Evolutionary conservation across 805 yeast genomes (phyloP).

Genomic region (Kluyveromyces siamensis): DNA sequence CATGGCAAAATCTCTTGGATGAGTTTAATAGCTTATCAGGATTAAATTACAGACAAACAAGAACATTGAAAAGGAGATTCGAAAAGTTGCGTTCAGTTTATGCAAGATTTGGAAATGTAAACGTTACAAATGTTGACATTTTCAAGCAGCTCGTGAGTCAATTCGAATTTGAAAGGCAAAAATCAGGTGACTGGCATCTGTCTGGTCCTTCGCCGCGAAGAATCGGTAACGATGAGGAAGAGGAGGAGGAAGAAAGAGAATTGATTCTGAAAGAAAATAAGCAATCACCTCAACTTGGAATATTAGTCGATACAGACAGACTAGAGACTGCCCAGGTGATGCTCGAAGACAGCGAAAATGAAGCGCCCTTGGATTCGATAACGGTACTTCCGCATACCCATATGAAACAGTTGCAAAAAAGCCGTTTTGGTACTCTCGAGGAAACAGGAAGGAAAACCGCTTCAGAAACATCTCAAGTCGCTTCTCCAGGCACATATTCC

Average conservation of each 20-base stretch:
- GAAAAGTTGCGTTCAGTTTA: constrained; percentile 12
- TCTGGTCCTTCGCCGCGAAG: neutral
- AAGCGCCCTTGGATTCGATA: constrained; percentile 7
- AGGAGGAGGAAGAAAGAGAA: neutral
- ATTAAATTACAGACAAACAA: constrained; percentile 19
- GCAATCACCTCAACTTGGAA: neutral
- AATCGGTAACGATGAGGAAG: neutral
- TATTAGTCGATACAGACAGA: neutral
- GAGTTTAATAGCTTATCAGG: constrained; percentile 19
- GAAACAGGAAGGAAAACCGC: neutral
- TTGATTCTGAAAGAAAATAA: neutral
- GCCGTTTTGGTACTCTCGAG: neutral
- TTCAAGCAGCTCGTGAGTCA: constrained; percentile 1
- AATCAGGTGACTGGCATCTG: neutral
- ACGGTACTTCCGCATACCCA: constrained; percentile 9
- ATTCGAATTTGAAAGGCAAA: constrained; percentile 1
- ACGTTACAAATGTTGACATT: neutral
- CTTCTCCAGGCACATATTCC: neutral
- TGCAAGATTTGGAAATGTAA: constrained; percentile 1
- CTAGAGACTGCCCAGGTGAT: neutral
- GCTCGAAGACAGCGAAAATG: neutral
- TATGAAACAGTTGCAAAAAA: constrained; percentile 4
- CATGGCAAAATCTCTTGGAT: constrained; percentile 21
- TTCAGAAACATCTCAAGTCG: neutral
- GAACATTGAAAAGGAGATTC: constrained; percentile 24